These are phyloP conservation scores for Cercis canadensis DNA, from an alignment of 306 rosid species.

Conservation along the genomic window DNA sequence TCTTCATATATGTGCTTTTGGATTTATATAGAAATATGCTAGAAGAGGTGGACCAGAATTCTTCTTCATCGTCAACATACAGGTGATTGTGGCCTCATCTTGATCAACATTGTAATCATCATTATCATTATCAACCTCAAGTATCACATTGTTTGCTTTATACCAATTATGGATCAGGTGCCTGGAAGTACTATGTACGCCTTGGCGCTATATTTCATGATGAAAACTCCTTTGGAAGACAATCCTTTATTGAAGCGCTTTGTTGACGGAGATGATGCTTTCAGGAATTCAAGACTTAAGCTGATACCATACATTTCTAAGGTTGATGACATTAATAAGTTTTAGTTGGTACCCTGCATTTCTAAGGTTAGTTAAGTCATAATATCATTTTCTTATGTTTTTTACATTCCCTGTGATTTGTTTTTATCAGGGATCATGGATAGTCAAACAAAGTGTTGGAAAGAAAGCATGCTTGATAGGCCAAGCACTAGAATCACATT, in stretches of 20 bases:
- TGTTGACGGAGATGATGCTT: constrained; percentile 88
- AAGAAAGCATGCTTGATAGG: constrained; percentile 88
- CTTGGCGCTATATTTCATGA: constrained; percentile 78
- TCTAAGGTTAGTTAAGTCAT: constrained; percentile 38
- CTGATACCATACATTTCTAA: constrained; percentile 77
- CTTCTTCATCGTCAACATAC: constrained; percentile 79
- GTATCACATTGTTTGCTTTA: constrained; percentile 2
- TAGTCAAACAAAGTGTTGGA: constrained; percentile 94
- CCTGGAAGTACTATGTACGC: constrained; percentile 71
- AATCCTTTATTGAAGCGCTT: constrained; percentile 65
- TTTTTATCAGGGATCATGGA: constrained; percentile 86
- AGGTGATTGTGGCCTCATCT: constrained; percentile 50
- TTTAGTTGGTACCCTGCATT: too few species aligned
- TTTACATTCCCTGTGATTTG: constrained; percentile 22
- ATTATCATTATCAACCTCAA: background rate
- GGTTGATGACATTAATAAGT: too few species aligned
- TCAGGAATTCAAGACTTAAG: constrained; percentile 88
- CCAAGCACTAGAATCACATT: constrained; percentile 68
- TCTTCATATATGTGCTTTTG: constrained; percentile 16
- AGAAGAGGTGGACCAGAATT: constrained; percentile 75
- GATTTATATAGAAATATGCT: constrained; percentile 63
- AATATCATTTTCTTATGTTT: background rate
- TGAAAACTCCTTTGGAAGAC: constrained; percentile 75
- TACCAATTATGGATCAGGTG: constrained; percentile 49
- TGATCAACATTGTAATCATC: background rate